A percentile compares a stretch with the other conserved stretches of the same genome.
phyloP scores from a whole-genome alignment of 495 filamentous ascomycete genomes.

The Friedmanniomyces simplex region DNA sequence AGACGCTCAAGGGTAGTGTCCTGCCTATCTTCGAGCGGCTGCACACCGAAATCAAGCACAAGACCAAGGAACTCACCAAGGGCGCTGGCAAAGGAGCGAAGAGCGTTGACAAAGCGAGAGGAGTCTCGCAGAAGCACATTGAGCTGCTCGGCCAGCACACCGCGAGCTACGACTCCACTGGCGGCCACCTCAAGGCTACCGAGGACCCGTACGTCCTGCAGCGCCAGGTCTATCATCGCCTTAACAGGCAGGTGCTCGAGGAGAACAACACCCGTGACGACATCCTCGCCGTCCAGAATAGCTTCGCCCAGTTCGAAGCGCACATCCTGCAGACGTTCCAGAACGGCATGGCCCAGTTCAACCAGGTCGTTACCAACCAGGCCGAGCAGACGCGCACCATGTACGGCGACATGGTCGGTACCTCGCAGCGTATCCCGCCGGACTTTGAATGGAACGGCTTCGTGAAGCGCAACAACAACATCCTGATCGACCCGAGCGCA shows the following conservation, averaged over 20 bases:
- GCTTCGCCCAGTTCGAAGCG: slow-evolving; percentile 77
- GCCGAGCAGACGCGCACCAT: slow-evolving; percentile 68
- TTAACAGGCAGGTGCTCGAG: slow-evolving; percentile 83
- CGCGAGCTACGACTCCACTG: slow-evolving; percentile 59
- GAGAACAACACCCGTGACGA: slow-evolving; percentile 94
- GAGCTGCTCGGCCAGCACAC: slow-evolving; percentile 81
- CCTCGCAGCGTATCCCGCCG: slow-evolving; percentile 67
- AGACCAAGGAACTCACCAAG: slow-evolving; percentile 72
- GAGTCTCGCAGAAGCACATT: slow-evolving; percentile 84
- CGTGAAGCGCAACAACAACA: slow-evolving; percentile 49
- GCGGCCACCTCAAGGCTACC: slow-evolving; percentile 51
- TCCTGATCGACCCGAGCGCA: slow-evolving; percentile 70
- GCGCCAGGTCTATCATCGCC: slow-evolving; percentile 67
- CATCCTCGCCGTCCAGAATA: slow-evolving; percentile 75
- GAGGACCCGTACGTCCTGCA: slow-evolving; percentile 86
- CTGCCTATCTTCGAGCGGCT: slow-evolving; percentile 81
- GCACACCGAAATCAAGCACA: slow-evolving; percentile 92
- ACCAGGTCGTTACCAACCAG: slow-evolving; percentile 64
- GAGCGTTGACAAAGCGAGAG: slow-evolving; percentile 80
- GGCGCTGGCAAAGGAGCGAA: slow-evolving; percentile 84
- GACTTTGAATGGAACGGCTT: slow-evolving; percentile 93
- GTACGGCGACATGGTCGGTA: slow-evolving; percentile 70
- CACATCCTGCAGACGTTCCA: slow-evolving; percentile 81
- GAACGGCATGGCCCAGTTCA: slow-evolving; percentile 66
- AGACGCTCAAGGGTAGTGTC: slow-evolving; percentile 70